These are phyloP conservation scores for Mucor sp. DNA, from an alignment of 371 early-diverging fungal genomes.

Conservation along the genomic window DNA sequence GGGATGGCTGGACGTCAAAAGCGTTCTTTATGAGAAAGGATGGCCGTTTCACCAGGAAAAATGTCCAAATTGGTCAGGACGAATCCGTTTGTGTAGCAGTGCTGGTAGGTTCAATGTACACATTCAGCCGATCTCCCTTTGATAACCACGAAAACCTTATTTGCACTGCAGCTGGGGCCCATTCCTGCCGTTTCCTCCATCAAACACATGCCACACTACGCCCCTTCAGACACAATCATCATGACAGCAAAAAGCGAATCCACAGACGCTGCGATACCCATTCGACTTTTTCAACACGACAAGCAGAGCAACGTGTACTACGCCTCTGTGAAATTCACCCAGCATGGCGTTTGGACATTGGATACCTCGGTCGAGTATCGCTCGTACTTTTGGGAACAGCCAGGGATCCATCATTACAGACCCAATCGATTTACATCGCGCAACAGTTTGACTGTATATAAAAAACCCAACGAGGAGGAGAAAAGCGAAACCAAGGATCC, in stretches of 20 bases:
- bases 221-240: conserved; percentile 36
- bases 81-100: conserved; percentile 27
- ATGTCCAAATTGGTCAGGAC: conserved; percentile 14
- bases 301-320: conserved; percentile 34
- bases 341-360: conserved; percentile 20
- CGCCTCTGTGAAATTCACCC: conserved; percentile 25
- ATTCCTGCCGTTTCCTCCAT: conserved; percentile 37
- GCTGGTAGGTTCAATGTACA: conserved; percentile 17
- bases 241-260: conserved; percentile 27
- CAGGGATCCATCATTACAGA: conserved; percentile 28
- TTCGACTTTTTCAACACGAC: conserved; percentile 27
- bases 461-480: neutral
- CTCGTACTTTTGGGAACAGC: conserved; percentile 46
- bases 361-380: conserved; percentile 37
- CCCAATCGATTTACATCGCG: conserved; percentile 34
- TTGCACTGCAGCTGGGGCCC: conserved; percentile 35
- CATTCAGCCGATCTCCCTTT: neutral
- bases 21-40: conserved; percentile 29
- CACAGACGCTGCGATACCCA: conserved; percentile 13
- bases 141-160: conserved; percentile 1
- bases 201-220: conserved; percentile 27
- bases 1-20: conserved; percentile 37
- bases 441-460: conserved; percentile 16
- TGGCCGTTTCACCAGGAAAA: conserved; percentile 23
- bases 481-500: neutral